Conservation (phyloP, 805 yeast species). For the Komagataella ulmi region DNA sequence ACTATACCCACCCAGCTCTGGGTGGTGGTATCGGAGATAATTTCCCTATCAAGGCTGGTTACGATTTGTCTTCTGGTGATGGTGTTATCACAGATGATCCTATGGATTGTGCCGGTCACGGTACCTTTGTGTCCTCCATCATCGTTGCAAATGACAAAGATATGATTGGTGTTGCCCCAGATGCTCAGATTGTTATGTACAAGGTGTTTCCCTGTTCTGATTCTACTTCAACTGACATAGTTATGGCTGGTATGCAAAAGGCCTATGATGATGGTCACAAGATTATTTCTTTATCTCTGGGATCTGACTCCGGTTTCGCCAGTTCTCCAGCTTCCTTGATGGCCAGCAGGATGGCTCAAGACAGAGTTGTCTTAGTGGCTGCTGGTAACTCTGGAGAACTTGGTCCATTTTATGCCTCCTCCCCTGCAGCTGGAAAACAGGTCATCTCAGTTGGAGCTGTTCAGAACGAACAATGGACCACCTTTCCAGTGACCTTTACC, state of each 20-base stretch:
- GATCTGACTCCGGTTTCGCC: slow-evolving; percentile 7
- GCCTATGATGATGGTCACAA: slow-evolving; percentile 5
- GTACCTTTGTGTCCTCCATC: slow-evolving; percentile 11
- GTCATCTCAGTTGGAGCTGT: slow-evolving; percentile 6
- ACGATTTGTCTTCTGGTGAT: slow-evolving; percentile 6
- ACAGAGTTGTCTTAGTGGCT: slow-evolving; percentile 8
- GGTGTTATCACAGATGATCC: slow-evolving; percentile 5
- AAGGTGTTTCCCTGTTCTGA: slow-evolving; percentile 9
- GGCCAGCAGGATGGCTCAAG: slow-evolving; percentile 6
- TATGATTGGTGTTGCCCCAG: slow-evolving; percentile 9
- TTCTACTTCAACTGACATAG: slow-evolving; percentile 7
- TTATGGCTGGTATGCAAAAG: slow-evolving; percentile 6
- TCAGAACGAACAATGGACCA: slow-evolving; percentile 3
- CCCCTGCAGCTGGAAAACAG: slow-evolving; percentile 3
- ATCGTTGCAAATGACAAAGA: slow-evolving; percentile 8
- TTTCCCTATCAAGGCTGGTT: slow-evolving; percentile 8
- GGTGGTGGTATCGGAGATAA: slow-evolving; percentile 10
- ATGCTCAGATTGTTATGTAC: slow-evolving; percentile 8
- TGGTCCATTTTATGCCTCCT: slow-evolving; percentile 5
- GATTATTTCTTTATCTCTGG: slow-evolving; percentile 8
- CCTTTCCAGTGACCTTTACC: slow-evolving; percentile 2
- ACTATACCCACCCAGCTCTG: slow-evolving; percentile 8
- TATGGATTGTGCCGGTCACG: slow-evolving; percentile 13
- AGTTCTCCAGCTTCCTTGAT: slow-evolving; percentile 5
- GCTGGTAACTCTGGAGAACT: slow-evolving; percentile 9